Evolutionary conservation across 257 asterid genomes (phyloP).

Genomic region (Haberlea rhodopensis): DNA sequence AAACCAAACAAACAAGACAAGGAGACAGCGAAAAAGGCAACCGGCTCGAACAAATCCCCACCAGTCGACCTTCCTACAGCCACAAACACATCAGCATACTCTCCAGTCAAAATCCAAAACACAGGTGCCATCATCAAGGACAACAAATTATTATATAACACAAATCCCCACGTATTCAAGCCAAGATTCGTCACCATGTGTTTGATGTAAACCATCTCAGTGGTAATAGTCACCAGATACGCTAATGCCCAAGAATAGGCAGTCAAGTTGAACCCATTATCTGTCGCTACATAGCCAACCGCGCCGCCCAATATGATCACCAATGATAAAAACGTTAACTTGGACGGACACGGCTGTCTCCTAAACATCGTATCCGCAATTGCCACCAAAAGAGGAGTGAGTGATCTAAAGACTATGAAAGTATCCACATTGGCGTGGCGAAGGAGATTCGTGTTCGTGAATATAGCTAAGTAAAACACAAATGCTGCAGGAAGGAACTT

Average conservation of each 20-base stretch:
- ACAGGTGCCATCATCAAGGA: conserved; percentile 94
- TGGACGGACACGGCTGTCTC: conserved; percentile 83
- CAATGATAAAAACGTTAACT: conserved; percentile 63
- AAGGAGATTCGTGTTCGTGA: conserved; percentile 84
- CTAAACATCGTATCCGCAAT: conserved; percentile 82
- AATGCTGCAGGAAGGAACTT: conserved; percentile 92
- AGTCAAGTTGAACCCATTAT: conserved; percentile 75
- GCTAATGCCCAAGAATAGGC: conserved; percentile 97
- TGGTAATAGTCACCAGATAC: conserved; percentile 83
- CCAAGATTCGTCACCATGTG: conserved; percentile 98
- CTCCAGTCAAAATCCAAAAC: conserved; percentile 87
- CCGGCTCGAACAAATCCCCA: conserved; percentile 51
- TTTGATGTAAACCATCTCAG: conserved; percentile 97
- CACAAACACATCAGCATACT: conserved; percentile 67
- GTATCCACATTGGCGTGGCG: conserved; percentile 98
- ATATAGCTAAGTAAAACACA: conserved; percentile 83
- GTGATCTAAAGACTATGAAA: conserved; percentile 81
- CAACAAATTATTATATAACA: conserved; percentile 73
- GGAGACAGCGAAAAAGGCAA: conserved; percentile 68
- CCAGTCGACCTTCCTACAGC: conserved; percentile 45
- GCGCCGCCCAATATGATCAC: conserved; percentile 77
- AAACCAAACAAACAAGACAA: conserved; percentile 87
- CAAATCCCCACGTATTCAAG: conserved; percentile 95
- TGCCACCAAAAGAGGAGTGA: conserved; percentile 86
- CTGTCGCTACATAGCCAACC: conserved; percentile 85